Evolutionary conservation across 2,329 filamentous ascomycete genomes (phyloP).

Genomic region (Lomentospora prolificans): DNA sequence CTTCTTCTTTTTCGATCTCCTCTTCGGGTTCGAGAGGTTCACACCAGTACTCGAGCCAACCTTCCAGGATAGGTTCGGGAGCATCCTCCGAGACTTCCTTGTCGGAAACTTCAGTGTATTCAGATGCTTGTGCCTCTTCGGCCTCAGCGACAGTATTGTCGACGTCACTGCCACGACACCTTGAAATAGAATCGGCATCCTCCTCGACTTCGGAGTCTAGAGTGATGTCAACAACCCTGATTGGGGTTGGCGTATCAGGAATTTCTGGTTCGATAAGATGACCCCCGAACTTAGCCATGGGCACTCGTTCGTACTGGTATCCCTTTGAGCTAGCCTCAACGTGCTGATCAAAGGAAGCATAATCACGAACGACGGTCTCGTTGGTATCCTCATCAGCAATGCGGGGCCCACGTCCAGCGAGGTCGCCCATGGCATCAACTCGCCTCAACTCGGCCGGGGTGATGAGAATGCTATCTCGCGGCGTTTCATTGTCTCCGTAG

Average conservation of each 20-base stretch:
- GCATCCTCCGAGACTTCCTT: background rate
- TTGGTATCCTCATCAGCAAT: slow-evolving; percentile 5
- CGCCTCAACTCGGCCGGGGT: slow-evolving; percentile 13
- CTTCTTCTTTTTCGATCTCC: background rate
- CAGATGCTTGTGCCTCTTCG: no score
- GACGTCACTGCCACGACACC: no score
- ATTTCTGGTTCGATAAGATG: background rate
- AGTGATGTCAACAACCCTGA: background rate
- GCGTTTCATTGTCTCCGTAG: slow-evolving; percentile 13
- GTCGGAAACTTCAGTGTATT: no score
- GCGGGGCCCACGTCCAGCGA: background rate
- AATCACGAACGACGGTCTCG: slow-evolving; percentile 5
- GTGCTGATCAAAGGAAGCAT: background rate
- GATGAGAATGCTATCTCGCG: slow-evolving; percentile 14
- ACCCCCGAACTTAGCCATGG: slow-evolving; percentile 3
- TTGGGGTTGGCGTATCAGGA: slow-evolving; percentile 1
- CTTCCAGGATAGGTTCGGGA: slow-evolving; percentile 7
- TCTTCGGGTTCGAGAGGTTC: slow-evolving; percentile 11
- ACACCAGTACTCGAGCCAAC: slow-evolving; percentile 14
- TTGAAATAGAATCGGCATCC: background rate
- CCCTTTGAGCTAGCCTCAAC: background rate
- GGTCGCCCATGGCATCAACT: background rate
- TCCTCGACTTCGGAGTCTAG: background rate
- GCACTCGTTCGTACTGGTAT: background rate
- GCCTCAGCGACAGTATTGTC: no score